A percentile compares a stretch with the other conserved stretches of the same genome.
Conservation (phyloP, 2,329 filamentous ascomycete species). For the Fusarium setosum region DNA sequence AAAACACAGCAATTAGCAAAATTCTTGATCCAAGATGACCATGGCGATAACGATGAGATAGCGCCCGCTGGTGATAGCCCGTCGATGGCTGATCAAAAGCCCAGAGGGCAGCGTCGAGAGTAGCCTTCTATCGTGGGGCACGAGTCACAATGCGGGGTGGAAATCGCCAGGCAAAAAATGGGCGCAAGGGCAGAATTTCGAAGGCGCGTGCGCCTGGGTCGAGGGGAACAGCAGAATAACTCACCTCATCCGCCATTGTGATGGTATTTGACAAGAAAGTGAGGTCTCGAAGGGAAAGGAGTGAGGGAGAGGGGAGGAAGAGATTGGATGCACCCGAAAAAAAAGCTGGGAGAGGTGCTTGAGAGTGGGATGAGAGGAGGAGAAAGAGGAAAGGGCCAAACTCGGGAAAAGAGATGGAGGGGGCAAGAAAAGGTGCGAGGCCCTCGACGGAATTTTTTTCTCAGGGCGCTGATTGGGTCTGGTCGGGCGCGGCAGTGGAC, state of each 20-base stretch:
- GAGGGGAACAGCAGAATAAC: conserved; percentile 40
- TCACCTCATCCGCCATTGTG: conserved; percentile 71
- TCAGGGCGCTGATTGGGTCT: conserved; percentile 51
- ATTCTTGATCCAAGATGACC: conserved; percentile 4
- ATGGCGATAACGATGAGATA: neutral
- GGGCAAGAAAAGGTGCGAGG: conserved; percentile 49
- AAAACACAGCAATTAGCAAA: conserved; percentile 37
- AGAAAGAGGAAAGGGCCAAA: conserved; percentile 44
- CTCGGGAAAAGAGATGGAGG: conserved; percentile 43
- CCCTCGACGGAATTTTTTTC: conserved; percentile 52
- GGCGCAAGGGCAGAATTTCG: conserved; percentile 40
- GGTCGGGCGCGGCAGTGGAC: conserved; percentile 40
- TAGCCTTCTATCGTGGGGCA: conserved; percentile 49
- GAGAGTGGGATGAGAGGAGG: conserved; percentile 44
- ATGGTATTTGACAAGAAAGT: conserved; percentile 55
- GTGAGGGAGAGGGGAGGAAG: conserved; percentile 37
- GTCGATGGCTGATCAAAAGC: conserved; percentile 22
- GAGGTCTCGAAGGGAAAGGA: conserved; percentile 45
- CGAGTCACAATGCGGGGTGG: conserved; percentile 60
- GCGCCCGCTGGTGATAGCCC: conserved; percentile 8
- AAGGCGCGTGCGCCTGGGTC: conserved; percentile 38
- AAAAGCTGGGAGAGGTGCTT: conserved; percentile 43
- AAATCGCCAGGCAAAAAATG: conserved; percentile 48
- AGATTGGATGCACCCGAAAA: conserved; percentile 31
- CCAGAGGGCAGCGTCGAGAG: conserved; percentile 19